phyloP scores from a whole-genome alignment of 2,329 filamentous ascomycete genomes.

The Calonectria hawksworthii region DNA sequence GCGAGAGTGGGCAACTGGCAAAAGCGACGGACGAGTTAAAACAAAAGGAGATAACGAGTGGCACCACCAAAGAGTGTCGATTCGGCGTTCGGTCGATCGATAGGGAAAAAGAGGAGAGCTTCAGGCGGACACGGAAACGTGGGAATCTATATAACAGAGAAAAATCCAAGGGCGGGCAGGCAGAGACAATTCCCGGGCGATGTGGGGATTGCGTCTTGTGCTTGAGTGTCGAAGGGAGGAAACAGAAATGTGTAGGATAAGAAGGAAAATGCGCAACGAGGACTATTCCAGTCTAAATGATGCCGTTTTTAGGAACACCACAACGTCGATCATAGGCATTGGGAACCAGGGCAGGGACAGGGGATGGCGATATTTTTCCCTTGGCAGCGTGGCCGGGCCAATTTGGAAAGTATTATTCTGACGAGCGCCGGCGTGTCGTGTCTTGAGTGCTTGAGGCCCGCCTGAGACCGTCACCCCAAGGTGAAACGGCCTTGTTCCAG shows the following conservation, averaged over 20 bases:
- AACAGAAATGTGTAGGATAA: constrained; percentile 2
- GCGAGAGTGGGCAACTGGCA: background rate
- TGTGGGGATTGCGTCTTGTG: constrained; percentile 38
- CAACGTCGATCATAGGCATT: constrained; percentile 36
- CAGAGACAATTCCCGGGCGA: constrained; percentile 39
- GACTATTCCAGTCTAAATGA: constrained; percentile 18
- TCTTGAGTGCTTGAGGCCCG: constrained; percentile 34
- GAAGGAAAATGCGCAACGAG: constrained; percentile 5
- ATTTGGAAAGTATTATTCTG: constrained; percentile 18
- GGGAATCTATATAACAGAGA: constrained; percentile 40
- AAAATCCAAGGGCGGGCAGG: constrained; percentile 38
- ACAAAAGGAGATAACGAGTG: constrained; percentile 11
- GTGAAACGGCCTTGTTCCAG: constrained; percentile 43
- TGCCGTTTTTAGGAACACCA: constrained; percentile 39
- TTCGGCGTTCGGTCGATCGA: constrained; percentile 18
- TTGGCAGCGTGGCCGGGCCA: background rate
- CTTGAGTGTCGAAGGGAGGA: constrained; percentile 18
- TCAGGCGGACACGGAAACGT: constrained; percentile 33
- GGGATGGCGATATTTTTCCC: constrained; percentile 31
- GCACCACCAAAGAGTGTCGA: constrained; percentile 16
- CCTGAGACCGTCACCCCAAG: constrained; percentile 44
- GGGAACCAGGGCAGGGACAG: constrained; percentile 2
- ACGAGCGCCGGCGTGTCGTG: constrained; percentile 37
- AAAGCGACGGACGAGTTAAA: constrained; percentile 14
- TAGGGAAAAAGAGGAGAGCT: constrained; percentile 22